Base-by-base conservation (phyloP, 169 alveolate genomes). In the Plasmodium yoelii region DNA sequence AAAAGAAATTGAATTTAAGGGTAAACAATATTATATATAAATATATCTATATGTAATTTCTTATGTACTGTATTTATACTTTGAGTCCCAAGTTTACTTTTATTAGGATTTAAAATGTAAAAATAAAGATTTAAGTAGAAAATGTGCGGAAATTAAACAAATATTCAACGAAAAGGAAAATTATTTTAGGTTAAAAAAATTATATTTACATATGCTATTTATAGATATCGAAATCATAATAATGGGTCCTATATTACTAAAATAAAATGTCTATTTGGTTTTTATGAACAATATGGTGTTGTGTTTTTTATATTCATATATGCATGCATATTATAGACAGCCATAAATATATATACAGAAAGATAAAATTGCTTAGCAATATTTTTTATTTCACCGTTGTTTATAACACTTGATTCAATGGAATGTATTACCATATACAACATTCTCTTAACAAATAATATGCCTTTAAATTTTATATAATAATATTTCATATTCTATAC, bases 1-100 rank as follows among this genome's bases (percentile, higher is more conserved):
- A 82, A 53, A 82, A 82, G 59, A 69, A 82, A 65, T 82, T 82
- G 59, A 60, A 49, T 67, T 56, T 82, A 59, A 82, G 82, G 65
- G 90, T 82, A 82, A 47, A 34, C 42, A 34, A 34, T 34, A 4
- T 34, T 34, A 34, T 34, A 34, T 34, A 34, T 34, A 34, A 34
- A 34, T 34, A 34, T 34, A 34, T 34, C 42, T 34, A 34, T 34
- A 51, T 15, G 8, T 6, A 51, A 51, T 12, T 51, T 60, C 13
- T 46, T 69, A 15, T 55, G 34, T 15, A 44, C 18, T 18, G 15
- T 57, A 59, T 42, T 34, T 59, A 63, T 47, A n/a, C 15, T 15
- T 10, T 12, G 15, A 2, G 49, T 49, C 22, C 6, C 69, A 59
- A 24, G 10, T 9, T 22, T 53, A 44, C 42, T 34, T 19, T 51